These are phyloP conservation scores for Penicillium angulare DNA, from an alignment of 495 filamentous ascomycete genomes.

Conservation along the genomic window DNA sequence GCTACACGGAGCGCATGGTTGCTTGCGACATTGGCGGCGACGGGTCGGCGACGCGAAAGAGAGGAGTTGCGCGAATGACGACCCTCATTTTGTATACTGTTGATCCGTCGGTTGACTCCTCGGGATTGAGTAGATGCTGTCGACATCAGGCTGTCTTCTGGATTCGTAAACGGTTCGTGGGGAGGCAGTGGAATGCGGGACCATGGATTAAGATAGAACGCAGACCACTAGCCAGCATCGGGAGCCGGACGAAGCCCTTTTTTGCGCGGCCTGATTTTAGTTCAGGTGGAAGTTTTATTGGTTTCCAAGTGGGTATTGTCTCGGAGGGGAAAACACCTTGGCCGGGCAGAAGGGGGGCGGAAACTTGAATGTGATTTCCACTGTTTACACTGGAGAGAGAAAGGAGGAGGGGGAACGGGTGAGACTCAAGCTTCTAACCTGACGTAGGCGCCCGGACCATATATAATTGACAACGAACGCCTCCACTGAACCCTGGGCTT, in stretches of 20 bases:
- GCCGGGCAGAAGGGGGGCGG: slow-evolving; percentile 12
- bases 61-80: slow-evolving; percentile 54
- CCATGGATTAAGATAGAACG: slow-evolving; percentile 33
- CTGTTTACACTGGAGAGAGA: slow-evolving; percentile 21
- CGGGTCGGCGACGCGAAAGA: slow-evolving; percentile 44
- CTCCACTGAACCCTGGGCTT: too few species aligned
- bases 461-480: too few species aligned
- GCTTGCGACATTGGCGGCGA: slow-evolving; percentile 74
- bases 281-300: not conserved
- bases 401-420: slow-evolving; percentile 13
- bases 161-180: slow-evolving; percentile 22
- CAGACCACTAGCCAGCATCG: slow-evolving; percentile 28
- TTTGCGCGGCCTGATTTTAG: not conserved
- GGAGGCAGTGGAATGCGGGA: slow-evolving; percentile 33
- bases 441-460: slow-evolving; percentile 25
- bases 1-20: slow-evolving; percentile 86
- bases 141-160: slow-evolving; percentile 44
- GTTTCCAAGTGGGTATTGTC: slow-evolving; percentile 1
- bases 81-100: slow-evolving; percentile 55
- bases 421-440: slow-evolving; percentile 28
- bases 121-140: slow-evolving; percentile 53
- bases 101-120: slow-evolving; percentile 55
- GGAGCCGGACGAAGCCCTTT: not conserved
- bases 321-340: not conserved
- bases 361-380: not conserved